Percentiles rank a stretch among this genome's conserved stretches.
phyloP scores from a whole-genome alignment of 352 stramenopile species.

The Phytopythium vexans region DNA sequence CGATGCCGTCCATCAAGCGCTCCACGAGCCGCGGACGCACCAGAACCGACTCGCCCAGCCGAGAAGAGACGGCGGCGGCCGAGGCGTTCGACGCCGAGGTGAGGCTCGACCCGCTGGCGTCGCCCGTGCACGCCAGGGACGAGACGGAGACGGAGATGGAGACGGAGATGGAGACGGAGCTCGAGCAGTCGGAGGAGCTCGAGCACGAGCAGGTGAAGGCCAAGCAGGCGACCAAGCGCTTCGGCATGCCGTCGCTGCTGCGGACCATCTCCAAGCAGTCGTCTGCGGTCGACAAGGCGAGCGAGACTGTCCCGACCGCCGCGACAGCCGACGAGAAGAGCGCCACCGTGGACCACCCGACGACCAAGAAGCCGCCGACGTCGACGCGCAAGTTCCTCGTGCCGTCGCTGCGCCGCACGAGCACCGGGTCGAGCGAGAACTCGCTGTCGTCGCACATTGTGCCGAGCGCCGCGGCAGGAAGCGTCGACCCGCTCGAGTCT shows the following conservation, averaged over 20 bases:
- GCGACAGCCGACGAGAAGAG: too few relatives aligned
- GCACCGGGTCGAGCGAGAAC: conserved; percentile 21
- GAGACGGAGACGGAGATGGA: neutral
- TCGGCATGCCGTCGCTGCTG: neutral
- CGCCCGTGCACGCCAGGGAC: neutral
- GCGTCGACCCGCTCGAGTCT: neutral
- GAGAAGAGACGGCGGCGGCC: neutral
- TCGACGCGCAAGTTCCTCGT: conserved; percentile 20
- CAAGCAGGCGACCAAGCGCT: too few relatives aligned
- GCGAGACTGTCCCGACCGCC: too few relatives aligned
- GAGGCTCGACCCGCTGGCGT: conserved; percentile 4
- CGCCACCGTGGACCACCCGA: neutral
- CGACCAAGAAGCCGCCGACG: conserved; percentile 11
- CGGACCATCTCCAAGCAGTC: neutral
- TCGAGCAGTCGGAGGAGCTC: neutral
- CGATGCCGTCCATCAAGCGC: conserved; percentile 14
- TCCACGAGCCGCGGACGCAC: conserved; percentile 19
- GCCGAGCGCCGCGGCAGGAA: neutral
- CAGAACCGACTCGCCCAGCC: neutral
- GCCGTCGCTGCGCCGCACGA: conserved; percentile 24
- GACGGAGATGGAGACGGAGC: neutral
- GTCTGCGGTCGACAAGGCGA: too few relatives aligned
- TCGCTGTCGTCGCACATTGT: conserved; percentile 4
- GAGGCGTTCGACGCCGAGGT: neutral
- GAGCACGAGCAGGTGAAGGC: neutral